Conservation (phyloP, 129 eudicot species). For the Pulicaria dysenterica region DNA sequence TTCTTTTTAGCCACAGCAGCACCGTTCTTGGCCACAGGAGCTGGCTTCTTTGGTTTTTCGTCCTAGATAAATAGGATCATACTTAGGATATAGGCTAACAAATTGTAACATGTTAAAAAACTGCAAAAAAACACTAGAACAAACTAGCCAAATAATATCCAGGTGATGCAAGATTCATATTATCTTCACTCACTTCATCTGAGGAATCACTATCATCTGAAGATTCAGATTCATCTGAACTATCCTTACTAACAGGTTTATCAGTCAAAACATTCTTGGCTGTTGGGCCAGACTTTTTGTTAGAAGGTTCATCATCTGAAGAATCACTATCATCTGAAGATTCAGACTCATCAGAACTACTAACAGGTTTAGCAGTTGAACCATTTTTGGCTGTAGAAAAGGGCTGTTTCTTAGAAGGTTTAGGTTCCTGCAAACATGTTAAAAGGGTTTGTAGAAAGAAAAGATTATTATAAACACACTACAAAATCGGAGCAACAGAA, state of each 20-base stretch:
- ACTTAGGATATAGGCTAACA: not conserved
- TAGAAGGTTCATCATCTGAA: conserved; percentile 19
- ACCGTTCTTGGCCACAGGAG: conserved; percentile 41
- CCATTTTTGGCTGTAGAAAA: not conserved
- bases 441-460: conserved; percentile 1
- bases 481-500: not conserved
- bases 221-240: conserved; percentile 24
- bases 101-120: not conserved
- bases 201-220: conserved; percentile 22
- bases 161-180: not conserved
- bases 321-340: conserved; percentile 27
- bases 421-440: conserved; percentile 24
- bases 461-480: not conserved
- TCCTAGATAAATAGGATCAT: conserved; percentile 14
- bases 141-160: not conserved
- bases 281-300: conserved; percentile 6
- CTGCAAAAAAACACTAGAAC: not conserved
- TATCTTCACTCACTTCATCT: conserved; percentile 11
- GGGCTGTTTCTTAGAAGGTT: conserved; percentile 24
- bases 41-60: conserved; percentile 34
- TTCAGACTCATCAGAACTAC: conserved; percentile 32
- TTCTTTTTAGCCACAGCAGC: conserved; percentile 51
- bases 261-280: conserved; percentile 20
- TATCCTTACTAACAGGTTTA: conserved; percentile 10
- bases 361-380: not conserved